phyloP scores from a whole-genome alignment of 1,284 basidiomycete species.

The Trichosporon asahii region DNA sequence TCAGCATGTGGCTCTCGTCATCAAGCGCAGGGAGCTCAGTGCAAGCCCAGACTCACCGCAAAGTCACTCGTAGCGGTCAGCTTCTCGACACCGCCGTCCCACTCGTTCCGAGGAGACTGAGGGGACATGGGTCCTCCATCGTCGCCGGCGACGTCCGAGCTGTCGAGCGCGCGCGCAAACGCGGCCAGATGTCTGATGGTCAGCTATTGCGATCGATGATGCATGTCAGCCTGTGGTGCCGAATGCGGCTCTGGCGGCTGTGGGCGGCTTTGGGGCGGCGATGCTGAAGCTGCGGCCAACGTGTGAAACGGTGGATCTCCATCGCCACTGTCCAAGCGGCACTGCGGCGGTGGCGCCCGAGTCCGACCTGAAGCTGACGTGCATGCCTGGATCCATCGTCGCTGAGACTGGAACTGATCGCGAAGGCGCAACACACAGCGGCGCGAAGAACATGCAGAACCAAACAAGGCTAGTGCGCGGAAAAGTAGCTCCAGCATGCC shows the following conservation, averaged over 20 bases:
- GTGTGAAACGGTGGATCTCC: not conserved
- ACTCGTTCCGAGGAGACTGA: slow-evolving; percentile 7
- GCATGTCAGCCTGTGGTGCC: not conserved
- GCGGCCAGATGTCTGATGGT: slow-evolving; percentile 44
- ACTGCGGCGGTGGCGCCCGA: not conserved
- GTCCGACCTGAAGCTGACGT: not conserved
- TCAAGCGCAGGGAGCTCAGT: not conserved
- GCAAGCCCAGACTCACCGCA: slow-evolving; percentile 54
- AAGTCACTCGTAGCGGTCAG: slow-evolving; percentile 88
- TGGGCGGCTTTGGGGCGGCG: not conserved
- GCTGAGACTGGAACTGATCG: not conserved
- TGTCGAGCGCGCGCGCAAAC: slow-evolving; percentile 46
- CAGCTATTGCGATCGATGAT: not conserved
- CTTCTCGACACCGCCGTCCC: slow-evolving; percentile 58
- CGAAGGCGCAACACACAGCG: not conserved
- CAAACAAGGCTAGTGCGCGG: not conserved
- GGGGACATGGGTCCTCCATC: slow-evolving; percentile 30
- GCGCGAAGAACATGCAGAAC: not conserved
- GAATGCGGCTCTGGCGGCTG: too few species aligned
- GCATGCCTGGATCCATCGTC: not conserved
- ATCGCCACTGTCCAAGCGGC: not conserved
- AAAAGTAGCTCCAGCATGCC: not conserved
- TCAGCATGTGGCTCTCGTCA: slow-evolving; percentile 10
- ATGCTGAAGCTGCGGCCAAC: not conserved
- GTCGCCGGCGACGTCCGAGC: slow-evolving; percentile 35